Percentiles rank a stretch among this genome's conserved stretches.
Evolutionary conservation across 2,329 filamentous ascomycete genomes (phyloP).

Genomic region (Colletotrichum eremochloae): DNA sequence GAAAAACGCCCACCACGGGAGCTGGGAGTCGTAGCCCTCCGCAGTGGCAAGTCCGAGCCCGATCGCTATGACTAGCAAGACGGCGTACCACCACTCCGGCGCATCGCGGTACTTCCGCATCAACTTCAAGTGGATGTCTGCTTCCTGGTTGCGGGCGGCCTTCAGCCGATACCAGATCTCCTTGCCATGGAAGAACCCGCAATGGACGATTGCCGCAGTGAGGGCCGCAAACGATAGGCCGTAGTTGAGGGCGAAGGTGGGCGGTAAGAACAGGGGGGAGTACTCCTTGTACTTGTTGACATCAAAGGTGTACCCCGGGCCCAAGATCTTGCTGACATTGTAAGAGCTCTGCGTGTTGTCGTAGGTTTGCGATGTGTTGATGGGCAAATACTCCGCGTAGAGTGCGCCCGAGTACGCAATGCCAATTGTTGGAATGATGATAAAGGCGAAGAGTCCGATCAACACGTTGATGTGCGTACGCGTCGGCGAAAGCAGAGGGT

Average conservation of each 20-base stretch:
- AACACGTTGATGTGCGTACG: slow-evolving; percentile 36
- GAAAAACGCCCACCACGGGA: slow-evolving; percentile 51
- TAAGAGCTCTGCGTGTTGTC: slow-evolving; percentile 69
- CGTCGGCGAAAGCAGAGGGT: slow-evolving; percentile 47
- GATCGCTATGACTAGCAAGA: slow-evolving; percentile 62
- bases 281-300: slow-evolving; percentile 67
- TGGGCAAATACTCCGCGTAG: slow-evolving; percentile 67
- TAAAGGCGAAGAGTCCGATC: slow-evolving; percentile 26
- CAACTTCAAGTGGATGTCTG: slow-evolving; percentile 69
- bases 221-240: slow-evolving; percentile 63
- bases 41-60: slow-evolving; percentile 67
- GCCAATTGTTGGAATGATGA: slow-evolving; percentile 53
- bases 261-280: slow-evolving; percentile 54
- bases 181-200: slow-evolving; percentile 65
- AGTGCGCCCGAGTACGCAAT: slow-evolving; percentile 61
- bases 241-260: slow-evolving; percentile 62
- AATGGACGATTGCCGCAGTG: slow-evolving; percentile 65
- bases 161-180: slow-evolving; percentile 56
- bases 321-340: slow-evolving; percentile 66
- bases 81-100: slow-evolving; percentile 69
- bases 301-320: slow-evolving; percentile 67
- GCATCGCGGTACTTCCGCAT: slow-evolving; percentile 70
- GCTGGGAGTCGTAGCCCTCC: slow-evolving; percentile 67
- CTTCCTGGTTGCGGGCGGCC: slow-evolving; percentile 59
- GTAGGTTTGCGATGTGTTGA: slow-evolving; percentile 66